A percentile compares a stretch with the other conserved stretches of the same genome.
phyloP scores from a whole-genome alignment of 2,329 filamentous ascomycete genomes.

The Hypoxylon sp. region DNA sequence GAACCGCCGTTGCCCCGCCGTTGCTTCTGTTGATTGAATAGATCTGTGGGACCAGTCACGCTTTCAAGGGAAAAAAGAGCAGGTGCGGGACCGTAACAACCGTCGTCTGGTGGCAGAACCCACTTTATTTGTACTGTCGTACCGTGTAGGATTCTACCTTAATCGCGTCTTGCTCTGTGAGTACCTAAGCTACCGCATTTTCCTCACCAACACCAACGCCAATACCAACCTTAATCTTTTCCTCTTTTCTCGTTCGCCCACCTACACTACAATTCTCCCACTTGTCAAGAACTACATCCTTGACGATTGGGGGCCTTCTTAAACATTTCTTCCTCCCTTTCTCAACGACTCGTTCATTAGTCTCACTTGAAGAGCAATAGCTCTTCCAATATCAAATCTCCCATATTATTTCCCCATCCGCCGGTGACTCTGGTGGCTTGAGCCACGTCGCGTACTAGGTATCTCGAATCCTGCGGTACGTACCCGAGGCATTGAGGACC shows the following conservation, averaged over 20 bases:
- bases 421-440: slow-evolving; percentile 18
- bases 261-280: slow-evolving; percentile 9
- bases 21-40: slow-evolving; percentile 66
- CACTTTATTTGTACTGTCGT: slow-evolving; percentile 21
- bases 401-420: neutral
- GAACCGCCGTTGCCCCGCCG: slow-evolving; percentile 65
- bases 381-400: slow-evolving; percentile 27
- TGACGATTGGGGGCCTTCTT: slow-evolving; percentile 7
- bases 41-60: slow-evolving; percentile 47
- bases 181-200: slow-evolving; percentile 25
- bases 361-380: slow-evolving; percentile 36
- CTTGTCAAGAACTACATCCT: slow-evolving; percentile 8
- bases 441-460: slow-evolving; percentile 22
- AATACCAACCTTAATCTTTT: slow-evolving; percentile 12
- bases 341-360: slow-evolving; percentile 9
- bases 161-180: slow-evolving; percentile 38
- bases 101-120: slow-evolving; percentile 31
- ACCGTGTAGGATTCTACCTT: slow-evolving; percentile 31
- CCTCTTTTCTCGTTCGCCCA: slow-evolving; percentile 2
- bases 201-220: slow-evolving; percentile 10
- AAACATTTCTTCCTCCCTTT: slow-evolving; percentile 15
- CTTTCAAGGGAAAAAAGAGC: slow-evolving; percentile 47
- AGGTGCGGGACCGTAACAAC: slow-evolving; percentile 41
- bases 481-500: slow-evolving; percentile 5
- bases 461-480: slow-evolving; percentile 13